Percentiles rank a stretch among this genome's conserved stretches.
Evolutionary conservation across 2,329 filamentous ascomycete species (phyloP).

Genomic region (Hymenoscyphus fraxineus): DNA sequence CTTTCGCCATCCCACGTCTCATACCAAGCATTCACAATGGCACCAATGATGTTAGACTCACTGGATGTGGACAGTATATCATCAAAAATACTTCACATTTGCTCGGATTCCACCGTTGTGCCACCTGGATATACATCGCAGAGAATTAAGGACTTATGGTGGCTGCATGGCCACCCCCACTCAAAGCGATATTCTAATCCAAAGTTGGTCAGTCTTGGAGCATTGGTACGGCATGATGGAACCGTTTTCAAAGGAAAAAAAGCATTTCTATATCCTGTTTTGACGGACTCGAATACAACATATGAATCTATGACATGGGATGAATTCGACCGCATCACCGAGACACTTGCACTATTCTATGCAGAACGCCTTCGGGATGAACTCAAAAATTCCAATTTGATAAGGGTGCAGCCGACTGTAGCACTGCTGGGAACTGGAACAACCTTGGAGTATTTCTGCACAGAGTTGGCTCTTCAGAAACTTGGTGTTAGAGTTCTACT

Average conservation of each 20-base stretch:
- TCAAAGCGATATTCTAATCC: constrained; percentile 32
- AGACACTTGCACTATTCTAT: constrained; percentile 28
- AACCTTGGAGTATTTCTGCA: constrained; percentile 33
- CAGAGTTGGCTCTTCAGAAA: constrained; percentile 34
- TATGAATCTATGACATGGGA: constrained; percentile 31
- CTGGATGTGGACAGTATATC: constrained; percentile 6
- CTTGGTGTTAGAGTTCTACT: constrained; percentile 32
- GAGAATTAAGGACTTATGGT: constrained; percentile 32
- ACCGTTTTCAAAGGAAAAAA: constrained; percentile 24
- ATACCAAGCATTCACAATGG: constrained; percentile 14
- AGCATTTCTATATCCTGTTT: constrained; percentile 31
- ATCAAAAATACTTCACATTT: constrained; percentile 14
- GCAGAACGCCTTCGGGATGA: constrained; percentile 23
- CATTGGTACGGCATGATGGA: constrained; percentile 31
- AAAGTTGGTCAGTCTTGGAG: constrained; percentile 30
- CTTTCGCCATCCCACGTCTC: background rate
- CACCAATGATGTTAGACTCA: constrained; percentile 22
- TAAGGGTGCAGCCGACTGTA: constrained; percentile 31
- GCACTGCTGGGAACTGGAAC: constrained; percentile 32
- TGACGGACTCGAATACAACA: constrained; percentile 16
- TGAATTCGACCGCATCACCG: constrained; percentile 29
- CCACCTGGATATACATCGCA: constrained; percentile 26
- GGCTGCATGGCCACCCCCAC: constrained; percentile 33
- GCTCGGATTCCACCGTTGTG: constrained; percentile 31
- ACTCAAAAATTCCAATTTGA: constrained; percentile 27